phyloP scores from a whole-genome alignment of 352 stramenopile genomes.

The Albugo candida region DNA sequence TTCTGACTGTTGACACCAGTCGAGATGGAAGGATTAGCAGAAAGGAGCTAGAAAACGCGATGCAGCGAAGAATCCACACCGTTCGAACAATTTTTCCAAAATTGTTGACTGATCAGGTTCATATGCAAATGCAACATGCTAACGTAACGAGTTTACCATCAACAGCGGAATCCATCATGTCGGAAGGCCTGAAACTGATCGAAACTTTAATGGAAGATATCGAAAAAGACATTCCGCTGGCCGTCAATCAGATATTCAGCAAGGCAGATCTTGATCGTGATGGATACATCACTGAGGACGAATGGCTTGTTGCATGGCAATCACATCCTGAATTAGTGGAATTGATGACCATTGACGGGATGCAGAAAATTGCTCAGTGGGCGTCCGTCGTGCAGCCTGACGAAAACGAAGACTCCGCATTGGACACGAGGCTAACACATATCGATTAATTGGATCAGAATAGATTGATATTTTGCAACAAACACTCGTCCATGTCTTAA shows the following conservation, averaged over 20 bases:
- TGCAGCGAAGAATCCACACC: slow-evolving; percentile 43
- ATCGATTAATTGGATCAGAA: slow-evolving; percentile 18
- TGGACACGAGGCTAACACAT: slow-evolving; percentile 34
- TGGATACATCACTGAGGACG: slow-evolving; percentile 55
- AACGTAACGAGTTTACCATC: slow-evolving; percentile 8
- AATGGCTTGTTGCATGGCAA: slow-evolving; percentile 71
- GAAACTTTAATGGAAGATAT: slow-evolving; percentile 58
- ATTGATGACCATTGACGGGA: slow-evolving; percentile 65
- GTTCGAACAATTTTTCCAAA: slow-evolving; percentile 63
- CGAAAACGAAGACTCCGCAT: slow-evolving; percentile 11
- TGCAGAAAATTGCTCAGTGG: slow-evolving; percentile 72
- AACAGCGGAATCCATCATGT: slow-evolving; percentile 21
- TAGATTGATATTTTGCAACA: too few relatives aligned
- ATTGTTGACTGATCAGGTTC: slow-evolving; percentile 45
- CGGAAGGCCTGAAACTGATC: slow-evolving; percentile 31
- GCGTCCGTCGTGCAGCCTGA: slow-evolving; percentile 12
- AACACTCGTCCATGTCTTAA: too few relatives aligned
- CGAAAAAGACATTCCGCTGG: slow-evolving; percentile 60
- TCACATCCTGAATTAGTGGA: slow-evolving; percentile 64
- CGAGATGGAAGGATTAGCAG: slow-evolving; percentile 54
- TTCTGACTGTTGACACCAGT: slow-evolving; percentile 44
- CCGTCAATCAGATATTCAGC: slow-evolving; percentile 69
- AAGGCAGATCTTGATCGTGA: slow-evolving; percentile 58
- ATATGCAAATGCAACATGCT: slow-evolving; percentile 14
- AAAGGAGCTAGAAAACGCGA: slow-evolving; percentile 46